Percentiles rank a stretch among this genome's conserved stretches.
Conservation (phyloP, 768 basidiomycete species). For the Tephrocybe rancida region DNA sequence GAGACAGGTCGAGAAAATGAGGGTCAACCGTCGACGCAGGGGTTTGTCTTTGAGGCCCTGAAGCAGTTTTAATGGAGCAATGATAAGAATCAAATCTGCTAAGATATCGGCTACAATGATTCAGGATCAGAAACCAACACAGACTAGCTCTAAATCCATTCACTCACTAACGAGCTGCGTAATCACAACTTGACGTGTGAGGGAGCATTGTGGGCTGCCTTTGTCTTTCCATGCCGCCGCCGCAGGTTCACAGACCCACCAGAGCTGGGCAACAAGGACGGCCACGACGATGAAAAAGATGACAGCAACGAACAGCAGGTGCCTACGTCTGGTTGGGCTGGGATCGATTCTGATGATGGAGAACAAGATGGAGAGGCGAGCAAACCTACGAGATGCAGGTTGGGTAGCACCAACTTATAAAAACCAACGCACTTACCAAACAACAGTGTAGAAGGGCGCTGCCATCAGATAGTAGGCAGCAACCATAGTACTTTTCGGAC, state of each 20-base stretch:
- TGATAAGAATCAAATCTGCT: slow-evolving; percentile 47
- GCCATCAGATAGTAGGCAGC: slow-evolving; percentile 38
- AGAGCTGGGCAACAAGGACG: slow-evolving; percentile 45
- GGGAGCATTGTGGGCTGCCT: slow-evolving; percentile 39
- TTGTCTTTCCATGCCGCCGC: slow-evolving; percentile 39
- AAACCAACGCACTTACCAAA: slow-evolving; percentile 30
- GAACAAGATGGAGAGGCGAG: slow-evolving; percentile 55
- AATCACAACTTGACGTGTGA: slow-evolving; percentile 49
- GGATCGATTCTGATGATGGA: slow-evolving; percentile 57
- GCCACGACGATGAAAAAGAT: slow-evolving; percentile 29
- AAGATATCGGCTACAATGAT: slow-evolving; percentile 26
- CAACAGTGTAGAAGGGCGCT: slow-evolving; percentile 36
- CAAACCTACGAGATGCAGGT: slow-evolving; percentile 30
- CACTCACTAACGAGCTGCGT: slow-evolving; percentile 54
- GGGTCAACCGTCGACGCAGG: slow-evolving; percentile 42
- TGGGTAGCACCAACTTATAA: background rate
- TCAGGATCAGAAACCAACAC: background rate
- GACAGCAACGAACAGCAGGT: slow-evolving; percentile 30
- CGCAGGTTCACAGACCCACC: slow-evolving; percentile 42
- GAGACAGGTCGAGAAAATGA: slow-evolving; percentile 59
- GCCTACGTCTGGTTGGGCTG: slow-evolving; percentile 24
- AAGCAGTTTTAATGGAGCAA: slow-evolving; percentile 47
- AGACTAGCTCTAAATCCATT: slow-evolving; percentile 2
- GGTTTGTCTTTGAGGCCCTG: slow-evolving; percentile 37
- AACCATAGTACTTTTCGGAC: slow-evolving; percentile 14